These are phyloP conservation scores for Albugo candida DNA, from an alignment of 352 stramenopile genomes.

Conservation along the genomic window DNA sequence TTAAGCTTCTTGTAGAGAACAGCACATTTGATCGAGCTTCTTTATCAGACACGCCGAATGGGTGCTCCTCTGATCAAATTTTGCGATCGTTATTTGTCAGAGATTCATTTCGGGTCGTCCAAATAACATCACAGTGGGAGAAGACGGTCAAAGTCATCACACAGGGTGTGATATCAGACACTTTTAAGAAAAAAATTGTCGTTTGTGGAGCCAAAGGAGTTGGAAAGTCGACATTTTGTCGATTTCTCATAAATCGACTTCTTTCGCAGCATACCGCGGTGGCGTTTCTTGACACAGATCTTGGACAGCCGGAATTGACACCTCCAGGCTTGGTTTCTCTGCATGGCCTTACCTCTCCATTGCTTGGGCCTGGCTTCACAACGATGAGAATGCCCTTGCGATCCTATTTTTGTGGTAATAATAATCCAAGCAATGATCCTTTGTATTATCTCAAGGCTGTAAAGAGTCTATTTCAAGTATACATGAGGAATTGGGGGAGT, in stretches of 20 bases:
- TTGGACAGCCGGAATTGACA: constrained; percentile 89
- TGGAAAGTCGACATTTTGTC: constrained; percentile 90
- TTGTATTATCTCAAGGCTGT: constrained; percentile 57
- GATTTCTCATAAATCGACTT: constrained; percentile 85
- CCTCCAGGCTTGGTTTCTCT: constrained; percentile 85
- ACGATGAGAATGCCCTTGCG: constrained; percentile 71
- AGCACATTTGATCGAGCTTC: too few species aligned
- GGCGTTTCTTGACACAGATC: constrained; percentile 89
- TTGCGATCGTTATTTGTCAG: constrained; percentile 29
- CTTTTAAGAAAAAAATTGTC: constrained; percentile 37
- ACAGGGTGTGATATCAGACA: constrained; percentile 11
- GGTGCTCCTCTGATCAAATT: constrained; percentile 28
- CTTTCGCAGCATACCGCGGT: constrained; percentile 53
- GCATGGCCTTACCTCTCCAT: constrained; percentile 65
- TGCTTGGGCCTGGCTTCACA: constrained; percentile 83
- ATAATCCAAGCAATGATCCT: constrained; percentile 55
- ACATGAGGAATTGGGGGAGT: constrained; percentile 28
- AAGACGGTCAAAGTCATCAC: constrained; percentile 22
- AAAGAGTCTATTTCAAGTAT: constrained; percentile 42
- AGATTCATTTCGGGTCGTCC: constrained; percentile 39
- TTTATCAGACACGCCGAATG: constrained; percentile 15
- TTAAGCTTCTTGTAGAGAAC: constrained; percentile 37
- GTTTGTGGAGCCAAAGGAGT: constrained; percentile 90
- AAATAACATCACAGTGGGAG: constrained; percentile 40
- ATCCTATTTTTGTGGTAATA: constrained; percentile 53